Percentiles rank a stretch among this genome's conserved stretches.
These are phyloP conservation scores for Dictyostelium brefeldianum DNA, from an alignment of 78 protist species.

Conservation along the genomic window DNA sequence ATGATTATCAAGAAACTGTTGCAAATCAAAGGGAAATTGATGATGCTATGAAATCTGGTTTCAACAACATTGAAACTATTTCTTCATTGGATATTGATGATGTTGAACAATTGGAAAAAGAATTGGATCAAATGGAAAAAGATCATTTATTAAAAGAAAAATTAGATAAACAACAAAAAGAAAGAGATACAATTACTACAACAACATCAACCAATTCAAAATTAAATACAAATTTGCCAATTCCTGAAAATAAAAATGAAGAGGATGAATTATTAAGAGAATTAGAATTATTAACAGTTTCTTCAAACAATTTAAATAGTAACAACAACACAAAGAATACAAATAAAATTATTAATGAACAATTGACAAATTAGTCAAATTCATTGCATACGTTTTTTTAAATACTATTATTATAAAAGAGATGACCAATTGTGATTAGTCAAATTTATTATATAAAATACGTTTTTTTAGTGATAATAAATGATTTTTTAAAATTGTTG, in stretches of 20 bases:
- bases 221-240: constrained; percentile 5
- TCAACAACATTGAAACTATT: not conserved
- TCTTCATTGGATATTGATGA: constrained; percentile 7
- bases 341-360: too few species aligned
- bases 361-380: not conserved
- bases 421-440: too few species aligned
- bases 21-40: constrained; percentile 72
- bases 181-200: constrained; percentile 1
- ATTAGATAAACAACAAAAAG: not conserved
- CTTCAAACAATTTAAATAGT: not conserved
- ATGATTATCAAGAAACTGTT: constrained; percentile 47
- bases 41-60: constrained; percentile 48
- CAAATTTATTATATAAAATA: constrained; percentile 17
- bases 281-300: constrained; percentile 23
- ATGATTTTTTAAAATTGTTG: not conserved
- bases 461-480: not conserved
- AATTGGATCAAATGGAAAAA: constrained; percentile 41
- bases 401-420: too few species aligned
- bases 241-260: constrained; percentile 23
- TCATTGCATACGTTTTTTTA: too few species aligned
- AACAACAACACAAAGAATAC: not conserved
- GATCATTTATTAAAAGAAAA: constrained; percentile 13
- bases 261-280: constrained; percentile 52
- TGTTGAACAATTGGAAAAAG: constrained; percentile 43
- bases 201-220: constrained; percentile 9